Conservation (phyloP, 805 yeast species). For the Candida qinlingensis region DNA sequence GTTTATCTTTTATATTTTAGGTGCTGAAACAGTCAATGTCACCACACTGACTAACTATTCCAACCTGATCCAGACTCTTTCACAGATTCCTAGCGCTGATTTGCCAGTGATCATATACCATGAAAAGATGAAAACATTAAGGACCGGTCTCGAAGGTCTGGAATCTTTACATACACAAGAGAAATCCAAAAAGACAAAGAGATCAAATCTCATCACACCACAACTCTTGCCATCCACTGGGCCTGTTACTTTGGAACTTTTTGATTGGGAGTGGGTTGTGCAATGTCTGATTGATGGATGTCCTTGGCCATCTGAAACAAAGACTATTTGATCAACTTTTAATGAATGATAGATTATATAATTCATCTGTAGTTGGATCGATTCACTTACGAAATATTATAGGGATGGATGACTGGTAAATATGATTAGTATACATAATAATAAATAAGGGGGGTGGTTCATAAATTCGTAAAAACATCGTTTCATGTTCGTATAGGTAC, state of each 20-base stretch:
- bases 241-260: conserved; percentile 23
- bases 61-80: background rate
- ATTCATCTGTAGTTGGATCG: too few species aligned
- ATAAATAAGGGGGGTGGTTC: background rate
- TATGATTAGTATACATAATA: too few species aligned
- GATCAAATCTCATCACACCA: background rate
- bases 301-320: conserved; percentile 20
- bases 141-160: background rate
- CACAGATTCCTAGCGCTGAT: conserved; percentile 15
- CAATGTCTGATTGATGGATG: conserved; percentile 45
- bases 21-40: conserved; percentile 27
- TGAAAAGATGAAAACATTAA: background rate
- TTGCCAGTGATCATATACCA: conserved; percentile 3
- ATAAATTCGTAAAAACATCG: background rate
- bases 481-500: too few species aligned
- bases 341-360: too few species aligned
- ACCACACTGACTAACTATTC: conserved; percentile 5
- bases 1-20: conserved; percentile 42
- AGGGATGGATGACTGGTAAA: too few species aligned
- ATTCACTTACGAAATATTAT: too few species aligned
- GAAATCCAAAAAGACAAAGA: background rate
- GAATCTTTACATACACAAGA: background rate
- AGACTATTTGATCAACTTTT: background rate
- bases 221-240: background rate
- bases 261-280: conserved; percentile 65